Conservation (phyloP, 495 filamentous ascomycete genomes). For the Trichoderma gamsii region DNA sequence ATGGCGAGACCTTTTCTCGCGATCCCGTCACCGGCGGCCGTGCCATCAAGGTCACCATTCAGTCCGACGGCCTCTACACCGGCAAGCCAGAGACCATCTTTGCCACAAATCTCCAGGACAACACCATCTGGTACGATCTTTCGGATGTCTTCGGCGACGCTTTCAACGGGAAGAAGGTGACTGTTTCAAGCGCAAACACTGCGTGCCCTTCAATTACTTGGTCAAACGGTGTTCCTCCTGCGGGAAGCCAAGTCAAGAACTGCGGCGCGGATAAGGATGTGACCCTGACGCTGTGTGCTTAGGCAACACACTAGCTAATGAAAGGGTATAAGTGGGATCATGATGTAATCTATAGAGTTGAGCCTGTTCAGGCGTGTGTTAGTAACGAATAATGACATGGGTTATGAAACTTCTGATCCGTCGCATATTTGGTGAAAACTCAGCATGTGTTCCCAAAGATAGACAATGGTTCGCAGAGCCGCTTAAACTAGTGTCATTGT, state of each 20-base stretch:
- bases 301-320: neutral
- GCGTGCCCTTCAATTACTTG: conserved; percentile 46
- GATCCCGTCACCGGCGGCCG: conserved; percentile 50
- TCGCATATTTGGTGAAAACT: no score
- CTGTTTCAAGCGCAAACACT: conserved; percentile 33
- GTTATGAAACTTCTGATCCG: no score
- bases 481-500: no score
- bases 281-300: conserved; percentile 27
- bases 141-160: conserved; percentile 50
- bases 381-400: no score
- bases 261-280: conserved; percentile 35
- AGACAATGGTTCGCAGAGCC: no score
- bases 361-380: no score
- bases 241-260: conserved; percentile 47
- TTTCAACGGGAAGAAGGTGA: conserved; percentile 43
- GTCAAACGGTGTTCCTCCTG: conserved; percentile 42
- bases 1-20: conserved; percentile 37
- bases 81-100: conserved; percentile 48
- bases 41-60: conserved; percentile 49
- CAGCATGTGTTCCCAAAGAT: no score
- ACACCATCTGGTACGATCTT: conserved; percentile 51
- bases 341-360: no score
- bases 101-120: conserved; percentile 47
- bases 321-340: neutral
- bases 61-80: conserved; percentile 46